Evolutionary conservation across 208 protist species (phyloP).

Genomic region (Acanthamoeba lenticulata): DNA sequence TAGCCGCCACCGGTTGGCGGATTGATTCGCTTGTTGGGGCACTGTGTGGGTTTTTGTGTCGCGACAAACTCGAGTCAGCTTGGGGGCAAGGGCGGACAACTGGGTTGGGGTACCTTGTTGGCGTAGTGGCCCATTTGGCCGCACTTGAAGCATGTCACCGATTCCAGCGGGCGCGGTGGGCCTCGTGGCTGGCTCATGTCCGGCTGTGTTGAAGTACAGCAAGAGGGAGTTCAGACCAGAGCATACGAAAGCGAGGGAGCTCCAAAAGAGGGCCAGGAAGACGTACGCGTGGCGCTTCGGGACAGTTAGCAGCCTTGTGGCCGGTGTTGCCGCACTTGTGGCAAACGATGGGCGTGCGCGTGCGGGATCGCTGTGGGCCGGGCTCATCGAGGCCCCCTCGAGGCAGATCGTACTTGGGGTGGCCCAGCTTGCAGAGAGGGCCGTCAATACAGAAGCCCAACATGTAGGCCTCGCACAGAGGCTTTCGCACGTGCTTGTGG

Average conservation of each 20-base stretch:
- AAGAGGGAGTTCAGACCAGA: not conserved
- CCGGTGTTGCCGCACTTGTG: slow-evolving; percentile 65
- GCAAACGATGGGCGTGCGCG: slow-evolving; percentile 32
- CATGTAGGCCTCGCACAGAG: slow-evolving; percentile 94
- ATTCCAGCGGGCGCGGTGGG: not conserved
- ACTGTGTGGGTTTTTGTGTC: not conserved
- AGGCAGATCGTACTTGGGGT: slow-evolving; percentile 74
- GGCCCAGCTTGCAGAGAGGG: slow-evolving; percentile 92
- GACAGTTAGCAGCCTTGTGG: slow-evolving; percentile 7
- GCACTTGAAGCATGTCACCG: slow-evolving; percentile 22
- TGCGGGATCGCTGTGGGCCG: not conserved
- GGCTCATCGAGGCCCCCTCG: not conserved
- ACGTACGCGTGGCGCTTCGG: not conserved
- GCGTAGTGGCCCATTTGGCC: slow-evolving; percentile 15
- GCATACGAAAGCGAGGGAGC: not conserved
- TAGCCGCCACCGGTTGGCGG: not conserved
- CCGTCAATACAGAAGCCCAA: slow-evolving; percentile 96
- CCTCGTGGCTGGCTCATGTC: not conserved
- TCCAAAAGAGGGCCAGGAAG: not conserved
- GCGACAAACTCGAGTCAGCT: not conserved
- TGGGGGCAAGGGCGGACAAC: not conserved
- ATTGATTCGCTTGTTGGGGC: not conserved
- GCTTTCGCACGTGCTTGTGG: slow-evolving; percentile 90
- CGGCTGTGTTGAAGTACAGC: not conserved
- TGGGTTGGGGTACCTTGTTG: not conserved